These are phyloP conservation scores for Agastache rugosa DNA, from an alignment of 257 asterid genomes.

Conservation along the genomic window DNA sequence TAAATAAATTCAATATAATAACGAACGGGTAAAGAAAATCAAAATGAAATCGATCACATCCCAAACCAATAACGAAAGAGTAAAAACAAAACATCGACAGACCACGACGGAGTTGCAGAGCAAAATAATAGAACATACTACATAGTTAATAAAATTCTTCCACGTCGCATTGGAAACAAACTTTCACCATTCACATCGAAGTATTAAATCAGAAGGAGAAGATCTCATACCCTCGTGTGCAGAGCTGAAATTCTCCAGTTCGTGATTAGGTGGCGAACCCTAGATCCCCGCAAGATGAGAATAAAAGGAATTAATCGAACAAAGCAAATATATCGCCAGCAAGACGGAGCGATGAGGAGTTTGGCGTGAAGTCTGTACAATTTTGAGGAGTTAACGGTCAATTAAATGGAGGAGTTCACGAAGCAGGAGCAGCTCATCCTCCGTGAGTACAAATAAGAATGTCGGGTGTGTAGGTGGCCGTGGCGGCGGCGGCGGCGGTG, in stretches of 20 bases:
- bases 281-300: slow-evolving; percentile 37
- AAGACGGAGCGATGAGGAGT: not conserved
- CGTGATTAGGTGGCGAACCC: slow-evolving; percentile 29
- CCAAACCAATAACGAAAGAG: not conserved
- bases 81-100: too few relatives aligned
- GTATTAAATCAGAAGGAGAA: not conserved
- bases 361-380: slow-evolving; percentile 4
- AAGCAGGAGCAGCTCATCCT: not conserved
- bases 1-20: not conserved
- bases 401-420: slow-evolving; percentile 24
- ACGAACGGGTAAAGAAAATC: not conserved
- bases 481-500: slow-evolving; percentile 3
- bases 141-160: not conserved
- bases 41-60: not conserved
- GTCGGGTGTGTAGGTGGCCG: not conserved
- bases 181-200: not conserved
- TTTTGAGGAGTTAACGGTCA: not conserved
- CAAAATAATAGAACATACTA: not conserved
- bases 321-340: too few relatives aligned
- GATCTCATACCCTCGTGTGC: slow-evolving; percentile 1
- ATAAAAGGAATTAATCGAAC: slow-evolving; percentile 12
- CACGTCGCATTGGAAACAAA: not conserved
- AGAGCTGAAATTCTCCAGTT: slow-evolving; percentile 8
- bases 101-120: not conserved
- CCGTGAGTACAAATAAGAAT: not conserved